Evolutionary conservation across 225 moss, liverwort and hornwort genomes (phyloP).

Genomic region (Neckera pumila): DNA sequence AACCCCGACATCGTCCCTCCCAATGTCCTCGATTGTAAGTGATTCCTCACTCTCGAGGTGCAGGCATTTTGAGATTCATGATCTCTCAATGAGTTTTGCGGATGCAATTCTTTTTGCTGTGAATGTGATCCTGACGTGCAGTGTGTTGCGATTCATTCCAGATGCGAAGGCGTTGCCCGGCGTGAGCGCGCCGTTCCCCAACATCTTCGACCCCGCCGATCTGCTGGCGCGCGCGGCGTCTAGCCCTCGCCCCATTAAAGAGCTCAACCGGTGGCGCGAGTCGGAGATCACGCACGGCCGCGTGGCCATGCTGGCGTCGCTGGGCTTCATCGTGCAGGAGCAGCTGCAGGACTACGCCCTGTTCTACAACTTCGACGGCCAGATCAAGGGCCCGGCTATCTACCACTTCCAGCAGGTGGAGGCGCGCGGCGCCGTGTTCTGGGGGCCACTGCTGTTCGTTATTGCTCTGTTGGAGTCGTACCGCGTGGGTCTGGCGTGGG

Average conservation of each 20-base stretch:
- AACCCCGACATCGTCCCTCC: neutral
- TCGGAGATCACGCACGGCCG: constrained; percentile 49
- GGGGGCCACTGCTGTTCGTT: constrained; percentile 30
- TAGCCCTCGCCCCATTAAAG: constrained; percentile 42
- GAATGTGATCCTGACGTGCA: neutral
- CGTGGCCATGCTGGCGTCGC: constrained; percentile 46
- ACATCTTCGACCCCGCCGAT: constrained; percentile 46
- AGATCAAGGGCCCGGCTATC: constrained; percentile 47
- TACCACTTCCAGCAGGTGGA: constrained; percentile 65
- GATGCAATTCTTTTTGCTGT: too few species aligned
- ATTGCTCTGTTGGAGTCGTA: constrained; percentile 36
- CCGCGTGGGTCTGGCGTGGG: constrained; percentile 44
- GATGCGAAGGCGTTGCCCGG: constrained; percentile 31
- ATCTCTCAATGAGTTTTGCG: neutral
- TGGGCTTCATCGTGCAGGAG: constrained; percentile 47
- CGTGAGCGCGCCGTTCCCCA: constrained; percentile 22
- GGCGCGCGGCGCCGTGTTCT: constrained; percentile 52
- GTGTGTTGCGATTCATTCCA: neutral
- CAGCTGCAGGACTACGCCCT: constrained; percentile 44
- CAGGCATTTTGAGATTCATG: neutral
- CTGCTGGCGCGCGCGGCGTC: constrained; percentile 43
- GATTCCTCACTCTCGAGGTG: too few species aligned
- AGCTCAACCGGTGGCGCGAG: constrained; percentile 54
- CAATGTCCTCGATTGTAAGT: neutral
- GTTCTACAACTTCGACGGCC: constrained; percentile 38